phyloP scores from a whole-genome alignment of 2,329 filamentous ascomycete species.

The Talaromyces sp. region DNA sequence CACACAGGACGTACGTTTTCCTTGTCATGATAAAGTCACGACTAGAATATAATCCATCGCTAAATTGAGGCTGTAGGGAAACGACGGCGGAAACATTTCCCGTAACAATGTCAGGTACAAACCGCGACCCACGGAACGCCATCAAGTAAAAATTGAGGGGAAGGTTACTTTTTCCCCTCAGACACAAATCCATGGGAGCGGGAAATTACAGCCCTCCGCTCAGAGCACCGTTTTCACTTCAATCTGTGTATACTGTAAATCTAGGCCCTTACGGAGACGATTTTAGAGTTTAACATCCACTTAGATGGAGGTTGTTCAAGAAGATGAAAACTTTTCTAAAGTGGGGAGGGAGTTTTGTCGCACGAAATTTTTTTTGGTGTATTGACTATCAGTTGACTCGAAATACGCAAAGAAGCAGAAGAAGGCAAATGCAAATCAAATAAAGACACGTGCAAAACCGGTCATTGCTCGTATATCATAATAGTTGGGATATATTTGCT shows the following conservation, averaged over 20 bases:
- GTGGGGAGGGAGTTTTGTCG: background rate
- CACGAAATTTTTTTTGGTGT: background rate
- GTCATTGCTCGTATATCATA: conserved; percentile 3
- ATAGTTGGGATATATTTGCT: background rate
- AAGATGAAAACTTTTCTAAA: background rate
- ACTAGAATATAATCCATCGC: no score
- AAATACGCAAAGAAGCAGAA: background rate
- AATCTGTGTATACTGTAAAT: background rate
- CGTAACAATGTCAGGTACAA: background rate
- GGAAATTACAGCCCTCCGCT: background rate
- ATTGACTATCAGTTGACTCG: background rate
- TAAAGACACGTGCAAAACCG: background rate
- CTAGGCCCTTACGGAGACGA: background rate
- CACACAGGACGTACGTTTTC: no score
- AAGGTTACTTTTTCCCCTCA: background rate
- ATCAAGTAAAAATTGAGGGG: background rate
- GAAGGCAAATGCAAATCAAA: background rate
- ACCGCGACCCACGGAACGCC: background rate
- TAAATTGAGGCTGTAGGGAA: no score
- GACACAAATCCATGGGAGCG: background rate
- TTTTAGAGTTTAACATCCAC: background rate
- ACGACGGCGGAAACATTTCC: no score
- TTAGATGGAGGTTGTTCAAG: background rate
- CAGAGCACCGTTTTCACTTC: no score
- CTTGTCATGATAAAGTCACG: no score